Evolutionary conservation across 371 early-diverging fungal genomes (phyloP).

Genomic region (Apophysomyces trapeziformis): DNA sequence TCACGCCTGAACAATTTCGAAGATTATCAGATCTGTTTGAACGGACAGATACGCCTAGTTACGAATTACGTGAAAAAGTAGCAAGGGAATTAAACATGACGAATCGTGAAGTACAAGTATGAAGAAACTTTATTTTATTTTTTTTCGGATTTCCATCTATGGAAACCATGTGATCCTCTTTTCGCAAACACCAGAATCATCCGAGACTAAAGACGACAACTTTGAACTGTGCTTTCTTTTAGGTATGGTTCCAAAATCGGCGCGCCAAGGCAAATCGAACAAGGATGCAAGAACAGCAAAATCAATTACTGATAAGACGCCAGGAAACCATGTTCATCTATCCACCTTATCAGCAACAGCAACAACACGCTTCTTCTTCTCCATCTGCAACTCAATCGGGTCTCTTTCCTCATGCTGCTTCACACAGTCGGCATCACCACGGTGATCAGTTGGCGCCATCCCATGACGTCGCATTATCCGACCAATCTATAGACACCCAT

Average conservation of each 20-base stretch:
- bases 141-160: slow-evolving; percentile 29
- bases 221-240: slow-evolving; percentile 12
- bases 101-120: slow-evolving; percentile 89
- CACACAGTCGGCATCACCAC: background rate
- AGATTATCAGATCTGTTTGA: slow-evolving; percentile 70
- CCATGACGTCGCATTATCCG: slow-evolving; percentile 3
- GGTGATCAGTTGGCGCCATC: background rate
- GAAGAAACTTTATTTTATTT: slow-evolving; percentile 27
- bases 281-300: slow-evolving; percentile 27
- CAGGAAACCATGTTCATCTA: slow-evolving; percentile 15
- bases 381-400: slow-evolving; percentile 5
- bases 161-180: slow-evolving; percentile 29
- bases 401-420: slow-evolving; percentile 1
- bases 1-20: slow-evolving; percentile 72
- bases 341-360: slow-evolving; percentile 5
- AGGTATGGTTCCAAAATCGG: slow-evolving; percentile 45
- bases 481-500: background rate
- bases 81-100: slow-evolving; percentile 90
- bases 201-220: background rate
- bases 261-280: slow-evolving; percentile 40
- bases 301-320: slow-evolving; percentile 21
- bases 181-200: slow-evolving; percentile 11
- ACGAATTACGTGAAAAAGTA: slow-evolving; percentile 82
- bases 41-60: slow-evolving; percentile 86
- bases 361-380: background rate